Conservation (phyloP, 2,329 filamentous ascomycete species). For the Pyricularia grisea region DNA sequence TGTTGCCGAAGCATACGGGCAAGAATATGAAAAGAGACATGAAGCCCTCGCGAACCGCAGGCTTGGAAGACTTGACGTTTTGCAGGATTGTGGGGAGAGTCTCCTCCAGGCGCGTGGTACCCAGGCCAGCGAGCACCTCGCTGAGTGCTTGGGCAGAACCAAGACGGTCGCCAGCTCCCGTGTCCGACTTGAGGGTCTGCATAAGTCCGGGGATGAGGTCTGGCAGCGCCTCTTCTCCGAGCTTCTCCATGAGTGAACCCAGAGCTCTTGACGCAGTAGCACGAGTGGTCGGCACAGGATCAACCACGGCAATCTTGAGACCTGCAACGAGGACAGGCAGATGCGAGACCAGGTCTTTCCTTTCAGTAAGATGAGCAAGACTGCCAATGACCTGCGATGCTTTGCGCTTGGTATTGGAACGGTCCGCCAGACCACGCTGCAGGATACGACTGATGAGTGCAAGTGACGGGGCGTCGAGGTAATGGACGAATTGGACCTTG, state of each 20-base stretch:
- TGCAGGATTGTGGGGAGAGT: constrained; percentile 93
- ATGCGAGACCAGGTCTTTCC: constrained; percentile 86
- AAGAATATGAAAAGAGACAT: constrained; percentile 99
- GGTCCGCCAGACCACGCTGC: constrained; percentile 81
- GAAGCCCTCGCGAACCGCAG: constrained; percentile 91
- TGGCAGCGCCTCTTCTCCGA: constrained; percentile 91
- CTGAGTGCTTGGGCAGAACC: constrained; percentile 94
- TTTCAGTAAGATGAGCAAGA: constrained; percentile 90
- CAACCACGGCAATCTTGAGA: constrained; percentile 79
- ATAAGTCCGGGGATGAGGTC: constrained; percentile 97
- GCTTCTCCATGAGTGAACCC: constrained; percentile 93
- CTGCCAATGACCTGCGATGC: constrained; percentile 96
- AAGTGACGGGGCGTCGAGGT: constrained; percentile 92
- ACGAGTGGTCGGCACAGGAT: constrained; percentile 91
- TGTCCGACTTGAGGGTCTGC: constrained; percentile 95
- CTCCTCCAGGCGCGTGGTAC: constrained; percentile 87
- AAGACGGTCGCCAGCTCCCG: constrained; percentile 88
- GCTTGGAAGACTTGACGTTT: constrained; percentile 85
- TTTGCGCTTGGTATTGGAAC: constrained; percentile 93
- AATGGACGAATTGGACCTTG: constrained; percentile 97
- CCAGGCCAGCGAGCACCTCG: constrained; percentile 90
- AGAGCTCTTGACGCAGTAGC: constrained; percentile 93
- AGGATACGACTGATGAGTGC: constrained; percentile 92
- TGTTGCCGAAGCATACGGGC: constrained; percentile 97
- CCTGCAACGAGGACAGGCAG: constrained; percentile 87